Percentiles rank a stretch among this genome's conserved stretches.
phyloP scores from a whole-genome alignment of 805 yeast genomes.

The Monosporozyma siamensis region DNA sequence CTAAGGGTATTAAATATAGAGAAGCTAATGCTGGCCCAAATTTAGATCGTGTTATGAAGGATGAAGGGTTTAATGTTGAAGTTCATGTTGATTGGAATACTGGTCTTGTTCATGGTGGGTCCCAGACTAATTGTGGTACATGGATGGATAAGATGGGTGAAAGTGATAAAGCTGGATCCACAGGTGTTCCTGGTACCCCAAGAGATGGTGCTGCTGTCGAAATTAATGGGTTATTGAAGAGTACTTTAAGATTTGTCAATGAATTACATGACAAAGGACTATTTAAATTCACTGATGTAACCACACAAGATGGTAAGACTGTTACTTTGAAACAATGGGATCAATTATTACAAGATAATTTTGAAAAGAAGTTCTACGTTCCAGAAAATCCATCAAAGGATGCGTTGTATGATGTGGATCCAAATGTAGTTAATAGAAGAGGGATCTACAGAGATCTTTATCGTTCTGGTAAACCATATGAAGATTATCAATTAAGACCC shows the following conservation, averaged over 20 bases:
- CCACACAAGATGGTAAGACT: constrained; percentile 46
- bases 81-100: constrained; percentile 79
- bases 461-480: constrained; percentile 74
- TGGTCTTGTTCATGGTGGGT: constrained; percentile 86
- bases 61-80: constrained; percentile 82
- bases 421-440: constrained; percentile 67
- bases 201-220: constrained; percentile 96
- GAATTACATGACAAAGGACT: constrained; percentile 43
- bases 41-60: constrained; percentile 85
- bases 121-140: constrained; percentile 89
- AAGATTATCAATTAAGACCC: constrained; percentile 88
- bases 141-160: constrained; percentile 99
- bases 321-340: constrained; percentile 68
- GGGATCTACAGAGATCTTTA: constrained; percentile 90
- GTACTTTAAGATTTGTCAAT: constrained; percentile 71
- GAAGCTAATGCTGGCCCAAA: constrained; percentile 93
- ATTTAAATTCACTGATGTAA: constrained; percentile 52
- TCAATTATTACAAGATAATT: constrained; percentile 52
- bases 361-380: constrained; percentile 70
- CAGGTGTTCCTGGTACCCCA: constrained; percentile 96
- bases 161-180: constrained; percentile 67
- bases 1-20: constrained; percentile 74
- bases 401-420: constrained; percentile 47
- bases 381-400: constrained; percentile 63
- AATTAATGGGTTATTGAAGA: constrained; percentile 79